Evolutionary conservation across 768 basidiomycete genomes (phyloP), one percentile per base, ranked within the genome.

Genomic region (Hypsizygus marmoreus): DNA sequence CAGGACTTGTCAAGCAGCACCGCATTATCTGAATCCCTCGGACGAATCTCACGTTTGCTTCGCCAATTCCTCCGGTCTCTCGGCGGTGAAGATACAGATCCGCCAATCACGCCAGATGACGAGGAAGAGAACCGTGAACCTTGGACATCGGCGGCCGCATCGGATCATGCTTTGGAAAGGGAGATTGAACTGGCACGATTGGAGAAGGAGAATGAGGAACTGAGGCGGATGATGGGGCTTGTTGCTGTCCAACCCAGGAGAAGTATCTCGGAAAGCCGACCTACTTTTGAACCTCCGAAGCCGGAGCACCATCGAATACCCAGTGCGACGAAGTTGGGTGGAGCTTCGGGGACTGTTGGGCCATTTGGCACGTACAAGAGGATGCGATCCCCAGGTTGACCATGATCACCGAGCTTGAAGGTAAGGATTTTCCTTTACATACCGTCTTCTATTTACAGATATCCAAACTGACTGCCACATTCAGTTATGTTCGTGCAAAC

Each of bases 121-220:
- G 67, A 62, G 24, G 69, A 65, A n/a, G 72, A 73, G 28, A 65
- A 68, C 25, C 58, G 66, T 25, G 72, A 72, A 42, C 69, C 73
- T 6, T 74, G 73, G 71, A 64, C 61, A 19, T 49, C 66, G 12
- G 50, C 63, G 2, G 55, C 58, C 31, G 67, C 69, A 2, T 73
- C 78, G n/a, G 91, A 95, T 49, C 80, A 84, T 72, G 84, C 90
- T 1, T 64, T 99, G 51, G 91, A 94, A 58, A 75, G 95, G 49
- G 97, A 98, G 63, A 86, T 84, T 59, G 95, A 99, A 69, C 80
- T 99, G 2, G 80, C 83, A 24, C 76, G 93, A 40, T 71, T 99
- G 30, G 85, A 95, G 67, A 80, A 76, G 54, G 95, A 99, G 73
- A 98, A 99, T 61, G 77, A 80, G 41, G 78, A 88, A 53, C 68